Evolutionary conservation across 78 protist genomes (phyloP).

Genomic region (Anaeramoeba flamelloides): DNA sequence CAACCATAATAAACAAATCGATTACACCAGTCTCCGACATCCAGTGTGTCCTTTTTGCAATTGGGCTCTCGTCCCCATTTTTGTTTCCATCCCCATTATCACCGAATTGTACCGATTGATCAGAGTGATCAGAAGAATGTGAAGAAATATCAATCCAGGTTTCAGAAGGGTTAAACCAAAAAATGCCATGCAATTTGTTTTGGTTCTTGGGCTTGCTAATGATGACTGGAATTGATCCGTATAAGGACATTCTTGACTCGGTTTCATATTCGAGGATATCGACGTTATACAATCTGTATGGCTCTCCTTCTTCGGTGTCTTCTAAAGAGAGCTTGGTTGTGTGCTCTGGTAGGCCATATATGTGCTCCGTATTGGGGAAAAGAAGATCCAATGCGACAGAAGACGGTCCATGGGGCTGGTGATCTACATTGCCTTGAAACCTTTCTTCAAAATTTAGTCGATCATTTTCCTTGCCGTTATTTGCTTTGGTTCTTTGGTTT

Average conservation of each 20-base stretch:
- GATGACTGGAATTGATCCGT: slow-evolving; percentile 83
- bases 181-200: no score
- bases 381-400: slow-evolving; percentile 45
- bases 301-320: slow-evolving; percentile 41
- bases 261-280: slow-evolving; percentile 81
- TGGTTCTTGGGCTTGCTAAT: no score
- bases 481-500: no score
- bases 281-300: slow-evolving; percentile 78
- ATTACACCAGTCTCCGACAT: slow-evolving; percentile 61
- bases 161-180: slow-evolving; percentile 87
- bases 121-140: no score
- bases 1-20: slow-evolving; percentile 71
- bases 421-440: no score
- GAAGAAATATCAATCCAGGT: slow-evolving; percentile 67
- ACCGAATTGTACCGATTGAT: no score
- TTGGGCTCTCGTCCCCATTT: no score
- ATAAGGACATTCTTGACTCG: slow-evolving; percentile 67
- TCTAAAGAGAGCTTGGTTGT: slow-evolving; percentile 41
- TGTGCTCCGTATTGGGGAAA: slow-evolving; percentile 33
- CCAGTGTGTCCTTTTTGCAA: slow-evolving; percentile 78
- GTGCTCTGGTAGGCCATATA: slow-evolving; percentile 84
- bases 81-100: no score
- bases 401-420: no score
- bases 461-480: no score
- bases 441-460: no score